A percentile compares a stretch with the other conserved stretches of the same genome.
Evolutionary conservation across 2,329 filamentous ascomycete genomes (phyloP).

Genomic region (Teratosphaeriaceae sp.): DNA sequence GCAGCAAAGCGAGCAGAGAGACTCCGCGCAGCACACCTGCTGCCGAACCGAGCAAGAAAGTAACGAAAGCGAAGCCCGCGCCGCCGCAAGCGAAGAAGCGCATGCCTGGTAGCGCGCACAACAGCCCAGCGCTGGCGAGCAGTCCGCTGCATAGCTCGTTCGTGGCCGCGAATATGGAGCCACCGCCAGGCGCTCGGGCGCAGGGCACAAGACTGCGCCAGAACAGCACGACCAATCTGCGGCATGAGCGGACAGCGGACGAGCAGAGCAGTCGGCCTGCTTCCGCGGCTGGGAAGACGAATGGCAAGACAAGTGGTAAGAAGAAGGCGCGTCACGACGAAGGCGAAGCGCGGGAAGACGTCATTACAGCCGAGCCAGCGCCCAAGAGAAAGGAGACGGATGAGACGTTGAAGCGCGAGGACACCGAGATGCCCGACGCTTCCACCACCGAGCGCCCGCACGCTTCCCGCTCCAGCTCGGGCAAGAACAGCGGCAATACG

Average conservation of each 20-base stretch:
- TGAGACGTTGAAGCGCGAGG: slow-evolving; percentile 44
- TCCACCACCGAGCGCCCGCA: slow-evolving; percentile 6
- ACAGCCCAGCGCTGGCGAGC: slow-evolving; percentile 40
- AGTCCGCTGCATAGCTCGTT: slow-evolving; percentile 41
- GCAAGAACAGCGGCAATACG: slow-evolving; percentile 12
- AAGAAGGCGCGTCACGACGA: too few relatives aligned
- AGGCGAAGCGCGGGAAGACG: slow-evolving; percentile 3
- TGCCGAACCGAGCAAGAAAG: slow-evolving; percentile 44
- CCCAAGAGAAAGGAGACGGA: slow-evolving; percentile 5
- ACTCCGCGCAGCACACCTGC: slow-evolving; percentile 65
- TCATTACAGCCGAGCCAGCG: not conserved
- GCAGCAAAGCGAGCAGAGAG: slow-evolving; percentile 29
- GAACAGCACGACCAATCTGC: slow-evolving; percentile 53
- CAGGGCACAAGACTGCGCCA: slow-evolving; percentile 67
- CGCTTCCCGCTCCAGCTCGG: slow-evolving; percentile 15
- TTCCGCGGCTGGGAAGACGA: slow-evolving; percentile 19
- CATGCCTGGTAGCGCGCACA: slow-evolving; percentile 43
- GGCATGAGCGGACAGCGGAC: slow-evolving; percentile 29
- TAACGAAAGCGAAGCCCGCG: slow-evolving; percentile 53
- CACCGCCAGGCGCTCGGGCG: slow-evolving; percentile 62
- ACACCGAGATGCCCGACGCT: slow-evolving; percentile 32
- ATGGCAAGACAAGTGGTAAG: too few relatives aligned
- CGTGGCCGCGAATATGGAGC: slow-evolving; percentile 62
- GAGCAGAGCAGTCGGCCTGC: slow-evolving; percentile 35
- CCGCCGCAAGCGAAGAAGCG: slow-evolving; percentile 74